These are phyloP conservation scores for Diutina scorzettiae DNA, from an alignment of 1,139 yeast species.

Conservation along the genomic window DNA sequence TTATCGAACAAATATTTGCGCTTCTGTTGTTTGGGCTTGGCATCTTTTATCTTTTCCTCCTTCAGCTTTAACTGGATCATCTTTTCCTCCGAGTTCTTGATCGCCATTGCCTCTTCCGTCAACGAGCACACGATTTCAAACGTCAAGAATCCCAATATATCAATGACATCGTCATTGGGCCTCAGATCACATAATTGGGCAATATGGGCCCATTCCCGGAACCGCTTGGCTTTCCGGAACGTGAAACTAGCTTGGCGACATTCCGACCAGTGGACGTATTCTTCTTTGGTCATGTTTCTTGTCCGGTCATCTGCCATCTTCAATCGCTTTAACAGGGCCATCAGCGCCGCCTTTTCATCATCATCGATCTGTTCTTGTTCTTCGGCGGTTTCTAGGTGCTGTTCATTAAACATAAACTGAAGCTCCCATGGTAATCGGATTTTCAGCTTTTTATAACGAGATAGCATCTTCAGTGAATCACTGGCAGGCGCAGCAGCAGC, in stretches of 20 bases:
- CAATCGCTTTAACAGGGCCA: constrained; percentile 76
- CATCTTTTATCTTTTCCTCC: constrained; percentile 12
- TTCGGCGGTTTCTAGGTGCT: constrained; percentile 72
- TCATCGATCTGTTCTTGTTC: constrained; percentile 76
- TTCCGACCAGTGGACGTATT: constrained; percentile 97
- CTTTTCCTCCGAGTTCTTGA: constrained; percentile 58
- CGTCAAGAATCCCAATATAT: constrained; percentile 86
- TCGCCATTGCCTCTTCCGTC: constrained; percentile 82
- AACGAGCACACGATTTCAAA: constrained; percentile 93
- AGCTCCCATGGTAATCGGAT: constrained; percentile 92
- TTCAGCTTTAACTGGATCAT: constrained; percentile 23
- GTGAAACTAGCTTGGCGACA: constrained; percentile 97
- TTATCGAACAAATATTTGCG: constrained; percentile 73
- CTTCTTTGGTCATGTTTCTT: constrained; percentile 86
- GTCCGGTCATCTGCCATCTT: constrained; percentile 94
- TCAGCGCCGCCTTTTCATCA: constrained; percentile 79
- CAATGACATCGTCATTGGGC: constrained; percentile 94
- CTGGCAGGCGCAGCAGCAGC: constrained; percentile 20
- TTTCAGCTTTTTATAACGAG: constrained; percentile 64
- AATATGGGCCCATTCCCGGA: constrained; percentile 94
- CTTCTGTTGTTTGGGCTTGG: constrained; percentile 11
- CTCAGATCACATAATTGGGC: constrained; percentile 75
- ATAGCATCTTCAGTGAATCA: constrained; percentile 47
- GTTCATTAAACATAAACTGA: constrained; percentile 87
- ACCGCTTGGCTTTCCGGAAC: constrained; percentile 81